Evolutionary conservation across 2,329 filamentous ascomycete species (phyloP), one percentile per base, ranked within the genome.

Genomic region (Akanthomyces dipterigenus): DNA sequence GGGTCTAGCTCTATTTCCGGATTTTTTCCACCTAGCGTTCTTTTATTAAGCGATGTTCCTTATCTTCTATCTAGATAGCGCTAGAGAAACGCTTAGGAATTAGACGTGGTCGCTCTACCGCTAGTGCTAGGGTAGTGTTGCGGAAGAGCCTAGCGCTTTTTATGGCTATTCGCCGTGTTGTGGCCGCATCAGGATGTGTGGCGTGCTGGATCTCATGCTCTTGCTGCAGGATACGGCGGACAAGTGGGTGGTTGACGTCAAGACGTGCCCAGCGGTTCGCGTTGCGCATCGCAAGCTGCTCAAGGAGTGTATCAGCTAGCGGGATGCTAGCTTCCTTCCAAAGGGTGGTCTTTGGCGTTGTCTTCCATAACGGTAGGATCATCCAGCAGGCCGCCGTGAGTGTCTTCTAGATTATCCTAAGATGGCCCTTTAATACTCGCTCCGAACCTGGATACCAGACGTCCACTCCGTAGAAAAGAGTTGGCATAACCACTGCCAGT

Each of bases 281-380:
- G 14, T 40, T 53, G 1, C 46, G 56, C 14, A n/a, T 31, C 18
- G 46, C 14, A 26, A 43, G 42, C 20, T 53, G 45, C n/a, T 60
- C 9, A 18, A 60, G 34, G 7, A 60, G 46, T 8, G 60, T 40
- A 28, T 62, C 58, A 28, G 51, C 55, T 26, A 60, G 54, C 14
- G 50, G 59, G 42, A 64, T 64, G 42, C 62, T 51, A 9, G 55
- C 50, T 28, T 65, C 63, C 16, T 59, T 53, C 54, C 49, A 60
- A 11, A 65, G 55, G 12, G 59, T 48, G 11, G 46, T 48, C n/a
- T 49, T 64, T 8, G 53, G 59, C 18, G 62, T 64, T 42, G 63
- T 64, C 42, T 62, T 65, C 57, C 60, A 65, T 9, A 58, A 53
- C 5, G 51, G 61, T 24, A 63, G 31, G 40, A 46, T 49, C 40